Evolutionary conservation across 2,329 filamentous ascomycete species (phyloP).

Genomic region (Pseudocercospora vitis): DNA sequence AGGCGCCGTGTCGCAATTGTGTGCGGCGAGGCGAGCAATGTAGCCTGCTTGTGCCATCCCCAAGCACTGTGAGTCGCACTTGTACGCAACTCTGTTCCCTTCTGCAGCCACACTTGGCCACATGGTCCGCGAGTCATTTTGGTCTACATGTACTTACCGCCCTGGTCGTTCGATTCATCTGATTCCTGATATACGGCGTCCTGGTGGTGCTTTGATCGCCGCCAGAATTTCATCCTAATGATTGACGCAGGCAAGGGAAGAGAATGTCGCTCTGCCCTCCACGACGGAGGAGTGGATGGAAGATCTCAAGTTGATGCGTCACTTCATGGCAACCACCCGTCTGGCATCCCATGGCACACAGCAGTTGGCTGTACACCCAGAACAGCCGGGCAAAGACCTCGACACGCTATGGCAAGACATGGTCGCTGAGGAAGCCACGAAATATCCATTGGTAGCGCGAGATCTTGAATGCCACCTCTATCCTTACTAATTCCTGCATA

Average conservation of each 20-base stretch:
- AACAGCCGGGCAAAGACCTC: neutral
- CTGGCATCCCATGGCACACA: constrained; percentile 9
- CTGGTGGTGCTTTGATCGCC: too few relatives aligned
- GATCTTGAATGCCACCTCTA: too few relatives aligned
- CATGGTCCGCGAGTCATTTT: too few relatives aligned
- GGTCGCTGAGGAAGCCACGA: constrained; percentile 16
- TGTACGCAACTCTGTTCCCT: neutral
- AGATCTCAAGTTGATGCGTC: constrained; percentile 17
- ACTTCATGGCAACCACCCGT: constrained; percentile 14
- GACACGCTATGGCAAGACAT: constrained; percentile 17
- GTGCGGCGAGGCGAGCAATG: constrained; percentile 18
- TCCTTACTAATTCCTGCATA: neutral
- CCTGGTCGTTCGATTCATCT: too few relatives aligned
- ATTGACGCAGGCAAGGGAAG: constrained; percentile 5
- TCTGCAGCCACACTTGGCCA: too few relatives aligned
- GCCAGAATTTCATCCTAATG: neutral
- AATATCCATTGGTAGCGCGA: constrained; percentile 18
- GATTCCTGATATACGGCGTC: too few relatives aligned
- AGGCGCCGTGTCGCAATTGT: constrained; percentile 20
- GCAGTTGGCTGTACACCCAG: neutral
- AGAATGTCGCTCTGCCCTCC: neutral
- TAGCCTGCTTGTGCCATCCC: constrained; percentile 16
- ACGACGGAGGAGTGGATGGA: constrained; percentile 20
- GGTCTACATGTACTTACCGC: too few relatives aligned
- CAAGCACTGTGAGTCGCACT: constrained; percentile 15